A percentile compares a stretch with the other conserved stretches of the same genome.
Evolutionary conservation across 345 rosid species (phyloP).

Genomic region (Ricinus communis): DNA sequence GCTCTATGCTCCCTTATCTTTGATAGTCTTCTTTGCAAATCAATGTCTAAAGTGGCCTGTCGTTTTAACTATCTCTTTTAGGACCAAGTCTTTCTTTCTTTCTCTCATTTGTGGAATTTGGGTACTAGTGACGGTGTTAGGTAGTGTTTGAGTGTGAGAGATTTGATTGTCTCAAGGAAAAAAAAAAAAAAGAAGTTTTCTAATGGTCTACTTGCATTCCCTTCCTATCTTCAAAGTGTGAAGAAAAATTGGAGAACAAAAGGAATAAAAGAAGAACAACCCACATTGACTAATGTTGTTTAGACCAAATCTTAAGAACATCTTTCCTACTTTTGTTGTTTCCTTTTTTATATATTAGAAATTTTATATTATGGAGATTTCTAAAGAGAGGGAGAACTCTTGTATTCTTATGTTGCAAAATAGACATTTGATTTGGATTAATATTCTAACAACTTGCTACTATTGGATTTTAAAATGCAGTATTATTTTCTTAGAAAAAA

Average conservation of each 20-base stretch:
- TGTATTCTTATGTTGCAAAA: too few species aligned
- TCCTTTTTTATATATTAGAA: background rate
- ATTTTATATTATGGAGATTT: too few species aligned
- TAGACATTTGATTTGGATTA: too few species aligned
- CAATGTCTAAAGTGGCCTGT: slow-evolving; percentile 8
- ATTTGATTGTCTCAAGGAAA: slow-evolving; percentile 2
- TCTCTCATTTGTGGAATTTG: background rate
- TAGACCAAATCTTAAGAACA: background rate
- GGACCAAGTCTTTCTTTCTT: background rate
- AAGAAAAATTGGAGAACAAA: background rate
- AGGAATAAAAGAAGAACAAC: slow-evolving; percentile 6
- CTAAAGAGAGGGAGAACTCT: too few species aligned
- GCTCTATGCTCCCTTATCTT: slow-evolving; percentile 17
- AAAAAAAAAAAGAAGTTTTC: too few species aligned
- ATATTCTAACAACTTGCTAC: too few species aligned
- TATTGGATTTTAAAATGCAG: too few species aligned
- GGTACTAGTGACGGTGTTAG: slow-evolving; percentile 16
- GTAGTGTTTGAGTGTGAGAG: slow-evolving; percentile 2
- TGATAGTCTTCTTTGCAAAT: slow-evolving; percentile 16
- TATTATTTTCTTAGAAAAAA: too few species aligned
- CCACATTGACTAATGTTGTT: slow-evolving; percentile 22
- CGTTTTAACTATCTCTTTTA: background rate
- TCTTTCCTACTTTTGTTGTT: background rate
- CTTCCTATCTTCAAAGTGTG: background rate
- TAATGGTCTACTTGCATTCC: background rate